Base-by-base conservation (phyloP, 2,329 filamentous ascomycete genomes). In the Pseudogymnoascus sp. region DNA sequence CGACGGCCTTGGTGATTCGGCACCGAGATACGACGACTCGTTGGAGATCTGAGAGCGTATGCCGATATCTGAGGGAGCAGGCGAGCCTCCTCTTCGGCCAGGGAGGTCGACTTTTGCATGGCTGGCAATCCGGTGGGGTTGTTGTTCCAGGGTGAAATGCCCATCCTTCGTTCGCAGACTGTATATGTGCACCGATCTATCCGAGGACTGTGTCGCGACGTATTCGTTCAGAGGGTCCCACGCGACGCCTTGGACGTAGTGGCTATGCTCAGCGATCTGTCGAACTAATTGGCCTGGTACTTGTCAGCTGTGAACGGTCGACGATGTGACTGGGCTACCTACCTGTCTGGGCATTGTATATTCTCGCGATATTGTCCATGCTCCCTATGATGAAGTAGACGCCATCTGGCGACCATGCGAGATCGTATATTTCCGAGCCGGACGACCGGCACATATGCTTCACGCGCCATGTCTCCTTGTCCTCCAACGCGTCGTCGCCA, bases 201-300 rank as follows among this genome's bases (percentile, higher is more conserved):
- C 95, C 4, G 95, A 99, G 6, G 95, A 99, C 74, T 99, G 95
- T 1, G 95, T 99, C 38, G 95, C 95, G 65, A 99, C 93, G 75
- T 93, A 99, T 78, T 99, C 95, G 77, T 97, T 97, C 63, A 97
- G 78, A 23, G 95, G 96, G 78, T 99, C 96, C 96, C 95, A 99
- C 4, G 95, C 90, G 7, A 99, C 96, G 59, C 95, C 95, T 77
- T 99, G 95, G 17, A 99, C 95, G 75, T 97, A 99, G 76, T 99
- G 95, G 71, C 91, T 96, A 77, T 97, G 93, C 75, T 97, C 93
- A 62, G 93, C 93, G 68, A 97, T 96, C 75, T 97, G 93, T 65
- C 93, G 88, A 64, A 97, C 89, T 68, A 93, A 75, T 33, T 81
- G 80, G 64, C 83, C 83, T 80, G 65, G 4, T n/a, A 19, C 23